phyloP scores from a whole-genome alignment of 108 stramenopile species.

The Skeletonema costatum region DNA sequence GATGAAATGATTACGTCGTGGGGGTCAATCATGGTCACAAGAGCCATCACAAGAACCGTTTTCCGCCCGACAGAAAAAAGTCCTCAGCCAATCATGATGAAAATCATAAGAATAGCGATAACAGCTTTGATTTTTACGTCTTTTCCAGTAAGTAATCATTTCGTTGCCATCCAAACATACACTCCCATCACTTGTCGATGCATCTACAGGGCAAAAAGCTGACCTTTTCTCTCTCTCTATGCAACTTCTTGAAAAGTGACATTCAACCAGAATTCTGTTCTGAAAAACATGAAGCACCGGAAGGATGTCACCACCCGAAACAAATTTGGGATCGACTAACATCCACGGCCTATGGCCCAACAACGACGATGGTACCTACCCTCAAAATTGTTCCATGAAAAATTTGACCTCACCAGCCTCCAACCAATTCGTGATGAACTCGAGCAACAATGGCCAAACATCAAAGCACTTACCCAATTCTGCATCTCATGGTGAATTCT shows the following conservation, averaged over 20 bases:
- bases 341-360: conserved; percentile 62
- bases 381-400: conserved; percentile 45
- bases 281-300: conserved; percentile 20
- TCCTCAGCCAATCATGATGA: not conserved
- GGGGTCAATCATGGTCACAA: not conserved
- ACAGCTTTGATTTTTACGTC: conserved; percentile 5
- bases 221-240: not conserved
- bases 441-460: conserved; percentile 47
- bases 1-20: not conserved
- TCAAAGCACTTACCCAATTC: conserved; percentile 22
- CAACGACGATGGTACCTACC: conserved; percentile 48
- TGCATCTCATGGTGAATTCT: conserved; percentile 40
- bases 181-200: not conserved
- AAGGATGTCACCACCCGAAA: conserved; percentile 39
- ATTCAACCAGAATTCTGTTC: conserved; percentile 56
- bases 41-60: not conserved
- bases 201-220: not conserved
- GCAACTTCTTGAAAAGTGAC: conserved; percentile 43
- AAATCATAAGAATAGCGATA: not conserved
- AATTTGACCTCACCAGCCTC: conserved; percentile 19
- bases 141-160: not conserved
- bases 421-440: conserved; percentile 19
- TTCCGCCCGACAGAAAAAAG: not conserved
- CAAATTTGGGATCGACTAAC: conserved; percentile 47
- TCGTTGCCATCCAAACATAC: not conserved